phyloP scores from a whole-genome alignment of 345 rosid genomes.

The Camelina neglecta region DNA sequence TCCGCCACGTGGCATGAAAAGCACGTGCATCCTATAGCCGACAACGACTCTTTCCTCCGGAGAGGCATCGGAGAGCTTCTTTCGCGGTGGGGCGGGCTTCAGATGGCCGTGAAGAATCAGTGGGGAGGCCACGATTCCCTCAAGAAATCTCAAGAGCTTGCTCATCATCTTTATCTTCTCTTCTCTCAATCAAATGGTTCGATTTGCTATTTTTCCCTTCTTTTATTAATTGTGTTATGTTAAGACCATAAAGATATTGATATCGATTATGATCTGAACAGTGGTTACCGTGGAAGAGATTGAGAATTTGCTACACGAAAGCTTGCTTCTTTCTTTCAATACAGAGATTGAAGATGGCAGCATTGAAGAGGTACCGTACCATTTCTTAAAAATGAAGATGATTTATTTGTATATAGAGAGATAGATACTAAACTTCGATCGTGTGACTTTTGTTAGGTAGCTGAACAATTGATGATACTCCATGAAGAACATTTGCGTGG shows the following conservation, averaged over 20 bases:
- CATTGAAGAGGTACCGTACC: conserved; percentile 72
- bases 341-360: conserved; percentile 93
- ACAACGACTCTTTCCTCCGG: conserved; percentile 36
- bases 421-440: neutral
- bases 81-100: conserved; percentile 76
- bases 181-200: conserved; percentile 60
- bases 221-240: neutral
- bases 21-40: conserved; percentile 10
- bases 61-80: conserved; percentile 55
- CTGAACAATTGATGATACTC: conserved; percentile 45
- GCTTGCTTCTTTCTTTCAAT: conserved; percentile 72
- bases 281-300: conserved; percentile 62
- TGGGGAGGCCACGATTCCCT: conserved; percentile 85
- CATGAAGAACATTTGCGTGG: conserved; percentile 41
- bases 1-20: conserved; percentile 29
- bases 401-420: neutral
- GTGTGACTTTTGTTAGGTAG: conserved; percentile 31
- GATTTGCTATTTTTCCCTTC: neutral
- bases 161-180: conserved; percentile 54
- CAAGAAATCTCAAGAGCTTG: conserved; percentile 46
- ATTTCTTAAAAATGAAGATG: neutral
- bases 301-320: conserved; percentile 76
- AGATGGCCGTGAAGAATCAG: conserved; percentile 72
- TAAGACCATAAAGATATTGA: neutral
- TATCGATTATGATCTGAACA: conserved; percentile 26